Evolutionary conservation across 345 rosid genomes (phyloP).

Genomic region (Odontarrhena argentea): DNA sequence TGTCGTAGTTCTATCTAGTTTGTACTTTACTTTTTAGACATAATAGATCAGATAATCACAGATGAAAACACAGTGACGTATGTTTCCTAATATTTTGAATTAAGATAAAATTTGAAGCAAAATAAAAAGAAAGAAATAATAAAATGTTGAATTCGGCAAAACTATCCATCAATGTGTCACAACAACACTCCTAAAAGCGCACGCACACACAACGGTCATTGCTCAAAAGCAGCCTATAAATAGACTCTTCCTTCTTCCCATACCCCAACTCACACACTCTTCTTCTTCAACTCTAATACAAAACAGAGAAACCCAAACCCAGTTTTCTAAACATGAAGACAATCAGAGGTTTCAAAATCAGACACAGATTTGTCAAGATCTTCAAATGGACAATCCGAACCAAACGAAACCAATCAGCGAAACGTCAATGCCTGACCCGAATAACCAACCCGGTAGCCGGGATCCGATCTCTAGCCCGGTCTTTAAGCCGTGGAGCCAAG

Average conservation of each 20-base stretch:
- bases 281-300: constrained; percentile 18
- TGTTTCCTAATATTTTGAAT: too few relatives aligned
- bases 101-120: too few relatives aligned
- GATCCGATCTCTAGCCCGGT: constrained; percentile 45
- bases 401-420: constrained; percentile 34
- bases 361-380: constrained; percentile 49
- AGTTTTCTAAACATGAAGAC: constrained; percentile 45
- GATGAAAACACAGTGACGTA: too few relatives aligned
- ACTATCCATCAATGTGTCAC: constrained; percentile 30
- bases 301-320: constrained; percentile 10
- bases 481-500: constrained; percentile 48
- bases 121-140: neutral
- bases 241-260: constrained; percentile 12
- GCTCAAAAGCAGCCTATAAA: constrained; percentile 31
- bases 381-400: constrained; percentile 50
- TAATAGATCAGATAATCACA: too few relatives aligned
- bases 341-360: constrained; percentile 57
- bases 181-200: constrained; percentile 19
- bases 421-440: constrained; percentile 8
- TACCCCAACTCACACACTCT: neutral
- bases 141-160: constrained; percentile 26
- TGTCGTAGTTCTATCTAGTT: too few relatives aligned
- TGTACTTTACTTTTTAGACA: too few relatives aligned
- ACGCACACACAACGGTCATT: constrained; percentile 29
- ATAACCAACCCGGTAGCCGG: constrained; percentile 43